Percentiles rank a stretch among this genome's conserved stretches.
Conservation (phyloP, 2,329 filamentous ascomycete species). For the Colletotrichum chlorophyti region DNA sequence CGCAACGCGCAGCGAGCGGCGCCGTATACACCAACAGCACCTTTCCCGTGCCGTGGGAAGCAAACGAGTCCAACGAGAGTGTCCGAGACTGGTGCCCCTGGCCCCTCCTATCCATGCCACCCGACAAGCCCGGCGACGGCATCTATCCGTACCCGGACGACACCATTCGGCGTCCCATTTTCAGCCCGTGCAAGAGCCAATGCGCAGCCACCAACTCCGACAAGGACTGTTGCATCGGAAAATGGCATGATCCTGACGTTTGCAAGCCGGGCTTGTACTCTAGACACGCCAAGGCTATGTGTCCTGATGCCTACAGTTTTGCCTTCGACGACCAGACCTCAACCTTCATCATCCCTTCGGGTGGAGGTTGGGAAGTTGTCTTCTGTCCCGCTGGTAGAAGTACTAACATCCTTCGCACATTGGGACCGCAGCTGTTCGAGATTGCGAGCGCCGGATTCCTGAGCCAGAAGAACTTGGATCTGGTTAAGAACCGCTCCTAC, state of each 20-base stretch:
- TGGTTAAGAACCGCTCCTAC: constrained; percentile 28
- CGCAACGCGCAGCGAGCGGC: constrained; percentile 60
- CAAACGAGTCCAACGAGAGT: constrained; percentile 59
- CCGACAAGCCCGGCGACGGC: constrained; percentile 74
- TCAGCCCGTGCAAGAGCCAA: constrained; percentile 80
- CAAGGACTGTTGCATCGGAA: constrained; percentile 77
- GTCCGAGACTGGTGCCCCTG: constrained; percentile 80
- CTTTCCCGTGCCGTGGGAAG: constrained; percentile 73
- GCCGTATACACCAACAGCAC: constrained; percentile 68
- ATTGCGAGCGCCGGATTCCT: constrained; percentile 52
- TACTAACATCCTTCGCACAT: constrained; percentile 63
- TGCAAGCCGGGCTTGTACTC: constrained; percentile 76
- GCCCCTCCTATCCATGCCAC: constrained; percentile 74
- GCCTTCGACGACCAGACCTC: constrained; percentile 66
- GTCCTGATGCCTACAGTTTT: constrained; percentile 85
- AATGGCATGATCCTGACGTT: constrained; percentile 66
- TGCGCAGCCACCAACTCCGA: constrained; percentile 73
- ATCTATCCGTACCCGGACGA: constrained; percentile 84
- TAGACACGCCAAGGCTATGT: constrained; percentile 73
- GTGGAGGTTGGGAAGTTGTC: constrained; percentile 79
- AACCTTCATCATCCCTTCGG: constrained; percentile 68
- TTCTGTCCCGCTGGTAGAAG: constrained; percentile 74
- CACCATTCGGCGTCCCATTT: constrained; percentile 71
- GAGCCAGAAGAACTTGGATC: constrained; percentile 35
- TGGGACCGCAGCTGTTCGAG: constrained; percentile 55